Evolutionary conservation across 23 red algal genomes (phyloP), one percentile per base, ranked within the genome.

Genomic region (Chondrus crispus): DNA sequence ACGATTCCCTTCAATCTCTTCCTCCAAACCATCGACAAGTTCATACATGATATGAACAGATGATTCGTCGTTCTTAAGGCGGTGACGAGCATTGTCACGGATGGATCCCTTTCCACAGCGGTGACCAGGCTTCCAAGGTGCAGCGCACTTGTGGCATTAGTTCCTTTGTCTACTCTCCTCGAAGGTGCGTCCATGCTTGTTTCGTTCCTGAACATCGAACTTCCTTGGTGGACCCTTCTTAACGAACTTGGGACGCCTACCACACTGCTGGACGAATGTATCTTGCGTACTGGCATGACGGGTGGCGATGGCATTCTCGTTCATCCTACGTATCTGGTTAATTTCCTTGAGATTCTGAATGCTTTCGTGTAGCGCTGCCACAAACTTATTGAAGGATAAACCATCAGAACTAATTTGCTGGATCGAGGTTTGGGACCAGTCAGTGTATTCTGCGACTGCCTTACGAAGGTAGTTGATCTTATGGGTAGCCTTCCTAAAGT

Each of bases 91-190:
- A 24, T 80, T 46, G 40, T 45, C 40, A 12, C 41, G 20, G 55
- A 90, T 90, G 41, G 86, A 62, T 13, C 86, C 68, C 49, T 62
- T 40, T 30, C 48, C 1, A 40, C 86, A 90, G 18, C 42, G 22
- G 55, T 81, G 70, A 5, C 86, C 46, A 1, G 70, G 86, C 19
- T 79, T 78, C 86, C 70, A 90, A 33, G 12, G 14, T 24, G 1
- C 49, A 3, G 47, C 18, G 51, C 86, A 79, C 35, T 70, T 62
- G 43, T 80, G 71, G 35, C 86, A 81, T 44, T 80, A 26, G 22
- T 81, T 81, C 11, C 69, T 57, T 26, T 39, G 69, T 14, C 86
- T 11, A 46, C 45, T 62, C 58, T 90, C 86, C 46, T 90, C 86
- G 1, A 58, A 83, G 20, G 44, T 64, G 53, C 81, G 30, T n/a